Evolutionary conservation across 176 grass and related monocot genomes (phyloP).

Genomic region (Aegilops sharonensis): DNA sequence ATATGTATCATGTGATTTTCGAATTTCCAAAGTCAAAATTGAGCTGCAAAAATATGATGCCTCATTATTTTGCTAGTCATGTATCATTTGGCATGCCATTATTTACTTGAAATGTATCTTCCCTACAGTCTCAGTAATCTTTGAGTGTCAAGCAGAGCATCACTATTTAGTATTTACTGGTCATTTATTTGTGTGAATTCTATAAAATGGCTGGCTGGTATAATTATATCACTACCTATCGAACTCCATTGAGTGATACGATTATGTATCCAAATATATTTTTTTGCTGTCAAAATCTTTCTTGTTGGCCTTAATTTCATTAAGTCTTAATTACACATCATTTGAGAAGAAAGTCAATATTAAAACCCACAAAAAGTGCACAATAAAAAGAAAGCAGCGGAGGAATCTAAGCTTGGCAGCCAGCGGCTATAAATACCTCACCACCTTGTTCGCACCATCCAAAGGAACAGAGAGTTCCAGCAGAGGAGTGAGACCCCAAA

Average conservation of each 20-base stretch:
- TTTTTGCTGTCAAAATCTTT: background rate
- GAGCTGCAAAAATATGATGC: background rate
- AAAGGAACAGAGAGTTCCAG: background rate
- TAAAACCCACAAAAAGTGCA: background rate
- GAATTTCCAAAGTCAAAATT: background rate
- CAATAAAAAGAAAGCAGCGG: background rate
- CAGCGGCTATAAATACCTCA: background rate
- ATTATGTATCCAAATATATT: background rate
- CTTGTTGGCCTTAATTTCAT: background rate
- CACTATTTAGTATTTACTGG: background rate
- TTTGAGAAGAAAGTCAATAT: too few species aligned
- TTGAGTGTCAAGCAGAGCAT: background rate
- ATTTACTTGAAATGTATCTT: background rate
- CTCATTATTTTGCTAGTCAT: background rate
- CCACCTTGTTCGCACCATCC: background rate
- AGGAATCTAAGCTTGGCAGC: background rate
- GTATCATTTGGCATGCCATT: background rate
- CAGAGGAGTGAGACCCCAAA: background rate
- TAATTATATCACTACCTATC: background rate
- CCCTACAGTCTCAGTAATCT: too few species aligned
- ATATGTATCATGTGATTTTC: background rate
- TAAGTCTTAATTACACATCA: background rate
- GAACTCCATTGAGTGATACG: background rate
- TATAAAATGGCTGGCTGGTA: background rate
- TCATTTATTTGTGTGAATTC: background rate